Percentiles rank a stretch among this genome's conserved stretches.
phyloP scores from a whole-genome alignment of 139 green algal genomes.

The Volvox reticuliferus region DNA sequence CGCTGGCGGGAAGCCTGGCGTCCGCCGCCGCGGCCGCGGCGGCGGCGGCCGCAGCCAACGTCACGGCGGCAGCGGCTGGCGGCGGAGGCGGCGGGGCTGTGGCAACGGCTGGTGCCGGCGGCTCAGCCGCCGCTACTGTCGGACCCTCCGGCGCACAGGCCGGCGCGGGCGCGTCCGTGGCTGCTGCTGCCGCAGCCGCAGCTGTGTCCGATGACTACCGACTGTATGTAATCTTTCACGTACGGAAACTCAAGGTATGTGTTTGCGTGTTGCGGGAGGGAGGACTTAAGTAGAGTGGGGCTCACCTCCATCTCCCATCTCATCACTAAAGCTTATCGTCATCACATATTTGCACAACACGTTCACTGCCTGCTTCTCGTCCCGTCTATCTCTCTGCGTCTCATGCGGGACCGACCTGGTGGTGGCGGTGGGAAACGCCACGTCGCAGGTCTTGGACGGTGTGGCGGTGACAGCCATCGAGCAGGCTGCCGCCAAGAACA shows the following conservation, averaged over 20 bases:
- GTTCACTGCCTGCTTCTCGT: background rate
- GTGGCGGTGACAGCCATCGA: slow-evolving; percentile 67
- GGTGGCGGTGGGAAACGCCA: too few species aligned
- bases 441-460: slow-evolving; percentile 78
- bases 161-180: slow-evolving; percentile 1
- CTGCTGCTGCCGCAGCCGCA: background rate
- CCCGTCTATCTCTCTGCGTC: background rate
- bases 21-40: slow-evolving; percentile 22
- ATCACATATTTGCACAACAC: background rate
- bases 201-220: slow-evolving; percentile 68
- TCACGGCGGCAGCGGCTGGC: background rate
- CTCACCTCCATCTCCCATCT: background rate
- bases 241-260: slow-evolving; percentile 76
- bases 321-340: background rate
- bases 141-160: background rate
- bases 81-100: background rate
- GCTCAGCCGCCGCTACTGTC: too few species aligned
- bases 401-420: background rate
- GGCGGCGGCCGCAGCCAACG: slow-evolving; percentile 13
- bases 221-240: slow-evolving; percentile 74
- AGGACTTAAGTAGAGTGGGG: too few species aligned
- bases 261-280: background rate
- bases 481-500: slow-evolving; percentile 70
- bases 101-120: background rate
- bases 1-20: slow-evolving; percentile 34